Conservation (phyloP, 768 basidiomycete genomes). For the Daedaleopsis sinensis region DNA sequence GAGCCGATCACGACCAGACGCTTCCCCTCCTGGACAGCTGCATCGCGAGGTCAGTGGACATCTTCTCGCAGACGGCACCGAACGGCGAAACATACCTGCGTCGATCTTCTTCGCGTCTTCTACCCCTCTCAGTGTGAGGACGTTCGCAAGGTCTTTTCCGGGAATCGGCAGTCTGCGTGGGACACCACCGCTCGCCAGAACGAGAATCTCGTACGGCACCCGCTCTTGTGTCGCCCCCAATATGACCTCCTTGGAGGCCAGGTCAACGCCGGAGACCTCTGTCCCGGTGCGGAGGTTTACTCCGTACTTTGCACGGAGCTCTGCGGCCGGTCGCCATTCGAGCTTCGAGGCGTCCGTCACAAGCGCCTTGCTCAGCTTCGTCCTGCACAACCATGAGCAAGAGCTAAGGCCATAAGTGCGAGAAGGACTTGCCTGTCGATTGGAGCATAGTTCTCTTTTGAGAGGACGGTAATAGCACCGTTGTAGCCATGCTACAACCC, state of each 20-base stretch:
- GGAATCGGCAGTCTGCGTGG: conserved; percentile 79
- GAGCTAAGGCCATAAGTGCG: too few species aligned
- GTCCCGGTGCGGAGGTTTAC: conserved; percentile 64
- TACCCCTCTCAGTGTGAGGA: conserved; percentile 73
- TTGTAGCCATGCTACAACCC: conserved; percentile 69
- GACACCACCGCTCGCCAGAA: conserved; percentile 77
- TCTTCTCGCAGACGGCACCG: neutral
- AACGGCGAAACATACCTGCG: conserved; percentile 57
- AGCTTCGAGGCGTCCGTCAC: conserved; percentile 79
- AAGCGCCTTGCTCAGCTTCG: conserved; percentile 88
- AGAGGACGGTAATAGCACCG: conserved; percentile 76
- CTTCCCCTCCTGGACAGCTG: conserved; percentile 74
- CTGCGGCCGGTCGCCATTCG: conserved; percentile 69
- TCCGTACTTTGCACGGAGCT: conserved; percentile 75
- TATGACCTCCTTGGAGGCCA: conserved; percentile 61
- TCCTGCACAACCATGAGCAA: conserved; percentile 44
- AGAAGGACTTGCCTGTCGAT: conserved; percentile 69
- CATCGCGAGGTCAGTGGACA: neutral
- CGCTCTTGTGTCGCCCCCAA: conserved; percentile 61
- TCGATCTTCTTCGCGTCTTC: conserved; percentile 74
- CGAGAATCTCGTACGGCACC: conserved; percentile 72
- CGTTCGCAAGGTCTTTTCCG: conserved; percentile 73
- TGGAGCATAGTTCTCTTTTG: conserved; percentile 79
- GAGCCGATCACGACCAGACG: conserved; percentile 81
- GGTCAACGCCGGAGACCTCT: conserved; percentile 74